Base-by-base conservation (phyloP, 805 yeast genomes). In the Scheffersomyces lignosus region DNA sequence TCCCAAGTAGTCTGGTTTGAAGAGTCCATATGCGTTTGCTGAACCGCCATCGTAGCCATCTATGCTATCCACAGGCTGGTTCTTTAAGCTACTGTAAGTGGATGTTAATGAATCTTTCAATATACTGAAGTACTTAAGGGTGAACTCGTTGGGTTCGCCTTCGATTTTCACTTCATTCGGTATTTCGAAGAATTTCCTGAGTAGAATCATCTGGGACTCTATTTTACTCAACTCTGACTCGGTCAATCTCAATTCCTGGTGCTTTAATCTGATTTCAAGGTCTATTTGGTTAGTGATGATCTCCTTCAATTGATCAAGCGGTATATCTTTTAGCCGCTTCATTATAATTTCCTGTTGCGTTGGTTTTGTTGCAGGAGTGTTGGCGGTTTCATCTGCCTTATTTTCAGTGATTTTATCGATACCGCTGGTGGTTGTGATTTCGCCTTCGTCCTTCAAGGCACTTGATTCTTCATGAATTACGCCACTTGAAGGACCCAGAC, bases 221-320 rank as follows among this genome's bases (percentile, higher is more conserved):
- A 80, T 76, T 44, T 77, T 77, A 10, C 72, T 69, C 1, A 80
- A 66, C 46, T 81, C 86, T 27, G 70, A 68, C 36, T 77, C 73
- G 1, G 79, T 65, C 15, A 71, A 53, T 26, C 67, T 61, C 30
- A 73, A 52, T 52, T 82, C 86, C 39, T 74, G 70, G 55, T 80
- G 83, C 37, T 78, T 80, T 33, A 81, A 57, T 18, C 82, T 49
- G 9, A 81, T 77, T 46, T 81, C 86, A 30, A 80, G 51, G 51
- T 81, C 82, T 14, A 81, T 60, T 45, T 78, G 79, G 40, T 74
- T 63, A 34, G 63, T 54, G 29, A 70, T 52, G 25, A 65, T 56
- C 31, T 60, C 61, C 45, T 59, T 53, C 56, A 57, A 40, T 58
- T 69, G 15, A 60, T 58, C 39, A 4, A 43, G 29, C 3, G 47